Percentiles rank a stretch among this genome's conserved stretches.
Evolutionary conservation across 345 rosid species (phyloP).

Genomic region (Viola odorata): DNA sequence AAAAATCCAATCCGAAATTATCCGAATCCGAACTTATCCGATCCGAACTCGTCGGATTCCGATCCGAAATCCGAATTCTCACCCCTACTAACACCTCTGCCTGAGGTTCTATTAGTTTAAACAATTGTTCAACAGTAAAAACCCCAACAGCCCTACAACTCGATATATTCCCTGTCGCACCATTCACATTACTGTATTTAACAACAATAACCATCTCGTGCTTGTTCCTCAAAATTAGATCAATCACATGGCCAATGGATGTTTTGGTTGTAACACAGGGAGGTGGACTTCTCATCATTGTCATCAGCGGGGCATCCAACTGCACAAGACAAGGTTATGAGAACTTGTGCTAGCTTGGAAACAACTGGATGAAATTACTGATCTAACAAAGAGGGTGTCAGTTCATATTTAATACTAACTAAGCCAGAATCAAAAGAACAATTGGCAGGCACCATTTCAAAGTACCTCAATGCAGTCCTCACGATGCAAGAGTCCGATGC

Average conservation of each 20-base stretch:
- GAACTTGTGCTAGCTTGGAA: not conserved
- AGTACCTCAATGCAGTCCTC: constrained; percentile 64
- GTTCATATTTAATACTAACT: too few species aligned
- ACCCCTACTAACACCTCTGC: too few species aligned
- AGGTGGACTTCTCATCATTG: constrained; percentile 73
- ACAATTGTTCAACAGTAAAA: constrained; percentile 52
- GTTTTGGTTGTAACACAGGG: constrained; percentile 54
- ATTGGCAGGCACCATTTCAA: not conserved
- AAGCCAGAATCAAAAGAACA: too few species aligned
- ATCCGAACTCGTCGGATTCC: too few species aligned
- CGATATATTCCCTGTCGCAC: constrained; percentile 23
- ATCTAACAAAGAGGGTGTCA: too few species aligned
- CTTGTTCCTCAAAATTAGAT: constrained; percentile 56
- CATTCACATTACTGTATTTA: constrained; percentile 28
- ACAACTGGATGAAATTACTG: too few species aligned
- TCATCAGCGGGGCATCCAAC: constrained; percentile 49
- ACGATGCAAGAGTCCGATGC: constrained; percentile 66
- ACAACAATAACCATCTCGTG: constrained; percentile 60
- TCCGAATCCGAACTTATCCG: too few species aligned
- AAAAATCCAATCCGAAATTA: too few species aligned
- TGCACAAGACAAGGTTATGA: constrained; percentile 28
- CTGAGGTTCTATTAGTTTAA: constrained; percentile 22
- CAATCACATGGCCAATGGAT: constrained; percentile 46
- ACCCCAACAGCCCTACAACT: constrained; percentile 48
- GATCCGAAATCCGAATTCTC: too few species aligned